These are phyloP conservation scores for Circinella minor DNA, from an alignment of 371 early-diverging fungal genomes.

Conservation along the genomic window DNA sequence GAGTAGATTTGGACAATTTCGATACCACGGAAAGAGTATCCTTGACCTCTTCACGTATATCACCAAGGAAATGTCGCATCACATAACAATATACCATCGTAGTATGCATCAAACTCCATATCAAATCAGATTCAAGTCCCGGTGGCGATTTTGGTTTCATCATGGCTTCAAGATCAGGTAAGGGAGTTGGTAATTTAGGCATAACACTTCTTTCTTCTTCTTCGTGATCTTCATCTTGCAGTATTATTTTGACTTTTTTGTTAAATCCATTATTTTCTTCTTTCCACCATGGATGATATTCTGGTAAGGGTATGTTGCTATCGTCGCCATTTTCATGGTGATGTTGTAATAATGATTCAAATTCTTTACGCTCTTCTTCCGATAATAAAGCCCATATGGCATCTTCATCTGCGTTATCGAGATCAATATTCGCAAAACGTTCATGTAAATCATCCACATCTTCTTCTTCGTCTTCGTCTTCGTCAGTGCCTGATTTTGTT, in stretches of 20 bases:
- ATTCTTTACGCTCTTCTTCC: constrained; percentile 58
- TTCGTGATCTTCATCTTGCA: constrained; percentile 12
- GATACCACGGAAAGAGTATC: constrained; percentile 18
- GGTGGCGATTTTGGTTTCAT: constrained; percentile 14
- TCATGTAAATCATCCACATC: constrained; percentile 47
- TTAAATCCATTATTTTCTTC: not conserved
- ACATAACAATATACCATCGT: constrained; percentile 41
- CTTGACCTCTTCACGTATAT: constrained; percentile 28
- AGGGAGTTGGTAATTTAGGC: constrained; percentile 18
- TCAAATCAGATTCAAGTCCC: constrained; percentile 23
- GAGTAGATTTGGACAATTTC: constrained; percentile 20
- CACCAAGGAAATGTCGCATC: constrained; percentile 40
- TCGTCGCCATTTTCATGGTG: not conserved
- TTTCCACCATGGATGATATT: constrained; percentile 51
- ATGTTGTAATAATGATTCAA: constrained; percentile 32
- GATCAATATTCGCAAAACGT: constrained; percentile 55
- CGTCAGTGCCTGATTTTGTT: constrained; percentile 15
- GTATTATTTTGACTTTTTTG: not conserved
- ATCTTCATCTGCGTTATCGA: constrained; percentile 56
- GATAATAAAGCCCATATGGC: constrained; percentile 59
- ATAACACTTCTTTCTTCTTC: not conserved
- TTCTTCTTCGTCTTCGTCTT: constrained; percentile 28
- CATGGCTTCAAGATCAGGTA: constrained; percentile 29
- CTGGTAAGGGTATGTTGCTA: constrained; percentile 20
- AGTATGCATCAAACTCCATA: constrained; percentile 36